Percentiles rank a stretch among this genome's conserved stretches.
Evolutionary conservation across 2,329 filamentous ascomycete species (phyloP).

Genomic region (Sclerotinia glacialis): DNA sequence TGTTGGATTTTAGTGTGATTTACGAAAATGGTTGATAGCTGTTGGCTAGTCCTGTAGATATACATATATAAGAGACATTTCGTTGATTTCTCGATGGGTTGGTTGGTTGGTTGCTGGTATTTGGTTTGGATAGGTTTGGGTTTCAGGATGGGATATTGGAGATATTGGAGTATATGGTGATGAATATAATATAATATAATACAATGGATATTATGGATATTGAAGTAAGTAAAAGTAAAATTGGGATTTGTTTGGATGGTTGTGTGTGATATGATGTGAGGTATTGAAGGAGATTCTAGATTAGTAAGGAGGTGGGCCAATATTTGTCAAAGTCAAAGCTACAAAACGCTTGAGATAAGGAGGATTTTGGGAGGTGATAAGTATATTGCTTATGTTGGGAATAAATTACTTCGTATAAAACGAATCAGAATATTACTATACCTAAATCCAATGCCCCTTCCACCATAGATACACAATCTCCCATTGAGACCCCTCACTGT

Average conservation of each 20-base stretch:
- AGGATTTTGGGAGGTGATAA: neutral
- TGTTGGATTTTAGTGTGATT: too few species aligned
- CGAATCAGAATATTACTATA: constrained; percentile 7
- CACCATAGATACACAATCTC: neutral
- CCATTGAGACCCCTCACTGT: constrained; percentile 30
- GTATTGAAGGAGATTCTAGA: too few species aligned
- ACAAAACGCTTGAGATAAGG: neutral
- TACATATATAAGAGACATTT: too few species aligned
- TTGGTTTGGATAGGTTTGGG: neutral
- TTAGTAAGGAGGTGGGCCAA: neutral
- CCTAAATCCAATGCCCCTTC: neutral
- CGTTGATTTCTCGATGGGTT: neutral
- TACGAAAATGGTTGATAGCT: too few species aligned
- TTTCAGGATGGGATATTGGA: neutral
- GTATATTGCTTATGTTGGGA: neutral
- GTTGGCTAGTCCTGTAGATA: too few species aligned
- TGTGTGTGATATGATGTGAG: too few species aligned
- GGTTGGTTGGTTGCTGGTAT: neutral
- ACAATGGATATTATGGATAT: neutral
- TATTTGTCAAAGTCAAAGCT: neutral
- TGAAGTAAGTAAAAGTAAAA: neutral
- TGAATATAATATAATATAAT: too few species aligned
- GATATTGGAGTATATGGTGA: neutral
- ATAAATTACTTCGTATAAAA: constrained; percentile 10
- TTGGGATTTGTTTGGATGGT: neutral